Conservation (phyloP, 257 asterid genomes). For the Solanum microdontum region DNA sequence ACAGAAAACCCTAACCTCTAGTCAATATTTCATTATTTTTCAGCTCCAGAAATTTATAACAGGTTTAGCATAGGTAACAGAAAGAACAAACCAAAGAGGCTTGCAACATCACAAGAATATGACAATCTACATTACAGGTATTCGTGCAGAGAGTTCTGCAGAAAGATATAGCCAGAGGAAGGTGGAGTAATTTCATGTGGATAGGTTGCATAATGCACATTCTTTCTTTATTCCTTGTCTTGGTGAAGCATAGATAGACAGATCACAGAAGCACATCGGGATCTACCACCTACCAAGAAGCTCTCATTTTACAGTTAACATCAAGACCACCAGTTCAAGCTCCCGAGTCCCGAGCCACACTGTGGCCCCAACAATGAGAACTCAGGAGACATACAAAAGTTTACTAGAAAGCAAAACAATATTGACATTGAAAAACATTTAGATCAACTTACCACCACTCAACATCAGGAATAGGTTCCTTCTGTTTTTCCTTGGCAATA, state of each 20-base stretch:
- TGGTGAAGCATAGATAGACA: background rate
- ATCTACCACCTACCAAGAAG: background rate
- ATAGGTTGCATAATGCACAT: background rate
- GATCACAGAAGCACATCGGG: background rate
- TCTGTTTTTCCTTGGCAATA: slow-evolving; percentile 58
- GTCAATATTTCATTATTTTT: background rate
- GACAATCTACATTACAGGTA: background rate
- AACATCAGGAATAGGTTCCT: slow-evolving; percentile 79
- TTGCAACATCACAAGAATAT: background rate
- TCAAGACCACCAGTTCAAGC: background rate
- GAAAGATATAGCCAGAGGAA: background rate
- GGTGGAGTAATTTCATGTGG: background rate
- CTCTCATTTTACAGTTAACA: background rate
- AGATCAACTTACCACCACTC: slow-evolving; percentile 87
- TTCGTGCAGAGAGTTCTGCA: background rate
- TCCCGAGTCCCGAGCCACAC: background rate
- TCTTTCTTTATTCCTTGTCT: background rate
- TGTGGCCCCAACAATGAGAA: background rate
- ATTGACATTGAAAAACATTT: background rate
- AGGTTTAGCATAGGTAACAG: background rate
- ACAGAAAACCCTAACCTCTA: background rate
- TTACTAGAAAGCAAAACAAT: background rate
- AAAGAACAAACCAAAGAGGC: background rate
- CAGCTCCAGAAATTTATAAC: background rate
- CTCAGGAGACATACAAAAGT: background rate